Conservation (phyloP, 176 grass and related monocot genomes). For the Raddia guianensis region DNA sequence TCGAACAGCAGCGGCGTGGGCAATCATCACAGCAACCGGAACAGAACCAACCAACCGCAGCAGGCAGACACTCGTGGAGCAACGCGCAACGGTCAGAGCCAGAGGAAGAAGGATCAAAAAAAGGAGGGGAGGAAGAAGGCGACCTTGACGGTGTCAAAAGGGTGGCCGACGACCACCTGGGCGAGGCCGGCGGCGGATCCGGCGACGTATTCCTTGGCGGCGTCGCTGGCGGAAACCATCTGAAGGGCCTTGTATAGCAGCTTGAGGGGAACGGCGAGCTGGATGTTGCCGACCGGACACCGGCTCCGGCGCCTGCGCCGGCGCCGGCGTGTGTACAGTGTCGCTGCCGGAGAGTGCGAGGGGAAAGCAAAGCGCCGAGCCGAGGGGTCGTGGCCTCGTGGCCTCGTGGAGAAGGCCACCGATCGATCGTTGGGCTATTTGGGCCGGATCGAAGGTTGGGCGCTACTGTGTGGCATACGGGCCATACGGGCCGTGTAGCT, state of each 20-base stretch:
- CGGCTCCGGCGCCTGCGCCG: not conserved
- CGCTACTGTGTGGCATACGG: not conserved
- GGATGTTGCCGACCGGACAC: not conserved
- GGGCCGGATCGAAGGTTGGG: not conserved
- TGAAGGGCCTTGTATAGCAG: not conserved
- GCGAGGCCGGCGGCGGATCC: slow-evolving; percentile 64
- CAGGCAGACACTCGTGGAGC: not conserved
- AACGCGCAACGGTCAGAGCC: not conserved
- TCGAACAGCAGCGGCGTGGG: not conserved
- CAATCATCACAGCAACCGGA: not conserved
- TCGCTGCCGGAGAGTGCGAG: not conserved
- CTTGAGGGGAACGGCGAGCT: not conserved
- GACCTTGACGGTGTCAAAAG: slow-evolving; percentile 84
- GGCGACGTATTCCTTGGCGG: slow-evolving; percentile 64
- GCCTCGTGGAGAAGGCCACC: not conserved
- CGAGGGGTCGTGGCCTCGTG: not conserved
- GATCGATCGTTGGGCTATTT: not conserved
- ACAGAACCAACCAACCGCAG: not conserved
- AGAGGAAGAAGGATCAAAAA: not conserved
- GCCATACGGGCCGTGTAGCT: too few species aligned
- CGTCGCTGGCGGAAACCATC: slow-evolving; percentile 44
- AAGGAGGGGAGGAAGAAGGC: not conserved
- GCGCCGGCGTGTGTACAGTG: not conserved
- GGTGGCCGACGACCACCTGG: slow-evolving; percentile 68
- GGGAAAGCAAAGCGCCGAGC: slow-evolving; percentile 12